Percentiles rank a stretch among this genome's conserved stretches.
These are phyloP conservation scores for Amylocarpus encephaloides DNA, from an alignment of 2,329 filamentous ascomycete genomes.

Conservation along the genomic window DNA sequence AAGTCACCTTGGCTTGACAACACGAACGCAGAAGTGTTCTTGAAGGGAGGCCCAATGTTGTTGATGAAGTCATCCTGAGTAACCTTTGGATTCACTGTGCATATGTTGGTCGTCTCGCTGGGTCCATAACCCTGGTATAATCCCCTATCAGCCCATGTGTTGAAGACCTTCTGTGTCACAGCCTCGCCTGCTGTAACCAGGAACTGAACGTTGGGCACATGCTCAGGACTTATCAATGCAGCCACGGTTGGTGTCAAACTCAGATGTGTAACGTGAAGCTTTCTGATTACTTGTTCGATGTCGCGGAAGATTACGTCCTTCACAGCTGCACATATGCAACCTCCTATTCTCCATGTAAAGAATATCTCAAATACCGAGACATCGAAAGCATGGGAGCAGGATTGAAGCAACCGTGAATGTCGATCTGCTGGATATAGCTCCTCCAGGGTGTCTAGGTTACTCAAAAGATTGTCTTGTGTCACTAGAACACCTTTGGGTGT, in stretches of 20 bases:
- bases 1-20: slow-evolving; percentile 38
- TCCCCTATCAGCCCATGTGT: slow-evolving; percentile 58
- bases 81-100: slow-evolving; percentile 63
- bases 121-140: slow-evolving; percentile 81
- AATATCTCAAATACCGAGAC: slow-evolving; percentile 90
- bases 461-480: slow-evolving; percentile 67
- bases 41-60: slow-evolving; percentile 69
- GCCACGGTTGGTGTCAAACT: slow-evolving; percentile 84
- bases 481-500: slow-evolving; percentile 74
- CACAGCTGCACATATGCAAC: slow-evolving; percentile 68
- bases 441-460: slow-evolving; percentile 64
- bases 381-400: slow-evolving; percentile 80
- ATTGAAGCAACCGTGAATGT: slow-evolving; percentile 60
- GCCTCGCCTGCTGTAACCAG: slow-evolving; percentile 78
- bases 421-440: slow-evolving; percentile 55
- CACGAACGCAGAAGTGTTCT: slow-evolving; percentile 60
- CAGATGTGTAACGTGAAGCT: slow-evolving; percentile 65
- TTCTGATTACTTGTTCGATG: slow-evolving; percentile 59
- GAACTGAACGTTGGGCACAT: slow-evolving; percentile 66
- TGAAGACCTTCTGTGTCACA: slow-evolving; percentile 64
- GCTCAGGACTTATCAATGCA: slow-evolving; percentile 60
- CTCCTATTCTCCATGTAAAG: slow-evolving; percentile 71
- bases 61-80: slow-evolving; percentile 51
- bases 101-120: slow-evolving; percentile 84
- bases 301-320: slow-evolving; percentile 71